phyloP scores from a whole-genome alignment of 139 green algal genomes.

The Micractinium sp. region DNA sequence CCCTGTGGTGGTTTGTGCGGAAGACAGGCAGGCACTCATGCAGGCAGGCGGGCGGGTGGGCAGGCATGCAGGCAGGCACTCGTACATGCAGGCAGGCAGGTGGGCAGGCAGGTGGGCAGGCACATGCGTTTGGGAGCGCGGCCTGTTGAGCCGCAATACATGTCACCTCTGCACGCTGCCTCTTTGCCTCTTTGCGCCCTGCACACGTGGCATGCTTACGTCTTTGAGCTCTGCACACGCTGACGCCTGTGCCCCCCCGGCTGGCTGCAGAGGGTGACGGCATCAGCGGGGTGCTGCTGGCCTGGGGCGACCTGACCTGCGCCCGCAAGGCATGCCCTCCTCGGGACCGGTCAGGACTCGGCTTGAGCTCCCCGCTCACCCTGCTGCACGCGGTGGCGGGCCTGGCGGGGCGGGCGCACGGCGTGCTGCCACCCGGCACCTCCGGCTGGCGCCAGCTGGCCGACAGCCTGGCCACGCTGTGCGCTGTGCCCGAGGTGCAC shows the following conservation, averaged over 20 bases:
- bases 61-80: background rate
- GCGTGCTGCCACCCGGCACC: slow-evolving; percentile 2
- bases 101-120: too few relatives aligned
- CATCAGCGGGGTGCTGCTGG: background rate
- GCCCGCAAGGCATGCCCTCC: background rate
- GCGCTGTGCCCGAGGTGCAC: background rate
- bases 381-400: slow-evolving; percentile 13
- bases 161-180: too few relatives aligned
- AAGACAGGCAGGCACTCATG: too few relatives aligned
- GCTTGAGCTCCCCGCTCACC: background rate
- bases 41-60: too few relatives aligned
- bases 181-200: too few relatives aligned
- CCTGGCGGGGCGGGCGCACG: background rate
- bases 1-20: background rate
- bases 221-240: background rate
- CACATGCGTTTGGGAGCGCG: too few relatives aligned
- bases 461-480: background rate
- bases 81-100: too few relatives aligned
- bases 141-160: too few relatives aligned
- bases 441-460: background rate
- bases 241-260: background rate
- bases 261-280: background rate
- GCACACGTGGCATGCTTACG: too few relatives aligned
- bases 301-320: background rate
- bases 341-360: background rate